Conservation (phyloP, 345 rosid species). For the Moricandia moricandioides region DNA sequence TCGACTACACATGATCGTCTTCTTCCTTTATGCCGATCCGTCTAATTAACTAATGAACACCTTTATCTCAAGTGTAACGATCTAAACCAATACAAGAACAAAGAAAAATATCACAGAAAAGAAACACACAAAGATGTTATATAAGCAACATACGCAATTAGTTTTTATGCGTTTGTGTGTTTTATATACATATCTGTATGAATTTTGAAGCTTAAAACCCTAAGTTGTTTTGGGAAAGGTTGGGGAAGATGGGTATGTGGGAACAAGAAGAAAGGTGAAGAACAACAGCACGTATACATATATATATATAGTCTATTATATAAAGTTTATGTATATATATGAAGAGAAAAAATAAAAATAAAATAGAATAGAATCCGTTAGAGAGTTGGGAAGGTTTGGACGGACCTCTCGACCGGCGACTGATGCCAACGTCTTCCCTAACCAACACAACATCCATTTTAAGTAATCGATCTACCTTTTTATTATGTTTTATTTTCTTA, state of each 20-base stretch:
- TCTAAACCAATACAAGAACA: neutral
- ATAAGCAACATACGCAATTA: neutral
- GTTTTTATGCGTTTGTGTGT: neutral
- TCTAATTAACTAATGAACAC: neutral
- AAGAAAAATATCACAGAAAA: neutral
- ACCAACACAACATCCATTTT: slow-evolving; percentile 49
- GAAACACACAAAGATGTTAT: neutral
- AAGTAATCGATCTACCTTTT: slow-evolving; percentile 43
- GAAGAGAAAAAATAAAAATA: neutral
- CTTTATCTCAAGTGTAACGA: neutral
- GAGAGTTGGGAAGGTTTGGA: slow-evolving; percentile 54
- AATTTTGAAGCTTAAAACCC: slow-evolving; percentile 5
- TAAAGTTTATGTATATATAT: neutral
- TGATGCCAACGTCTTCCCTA: slow-evolving; percentile 78
- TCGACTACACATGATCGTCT: slow-evolving; percentile 54
- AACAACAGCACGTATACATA: slow-evolving; percentile 27
- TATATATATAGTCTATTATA: neutral
- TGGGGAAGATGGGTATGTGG: slow-evolving; percentile 38
- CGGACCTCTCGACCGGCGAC: slow-evolving; percentile 45
- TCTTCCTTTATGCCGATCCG: slow-evolving; percentile 13
- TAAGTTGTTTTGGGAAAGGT: slow-evolving; percentile 24
- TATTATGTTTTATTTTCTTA: neutral
- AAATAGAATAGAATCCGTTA: slow-evolving; percentile 45
- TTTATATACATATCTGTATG: neutral
- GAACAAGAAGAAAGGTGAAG: slow-evolving; percentile 42